Base-by-base conservation (phyloP, 352 stramenopile genomes). In the Aphanomyces astaci region DNA sequence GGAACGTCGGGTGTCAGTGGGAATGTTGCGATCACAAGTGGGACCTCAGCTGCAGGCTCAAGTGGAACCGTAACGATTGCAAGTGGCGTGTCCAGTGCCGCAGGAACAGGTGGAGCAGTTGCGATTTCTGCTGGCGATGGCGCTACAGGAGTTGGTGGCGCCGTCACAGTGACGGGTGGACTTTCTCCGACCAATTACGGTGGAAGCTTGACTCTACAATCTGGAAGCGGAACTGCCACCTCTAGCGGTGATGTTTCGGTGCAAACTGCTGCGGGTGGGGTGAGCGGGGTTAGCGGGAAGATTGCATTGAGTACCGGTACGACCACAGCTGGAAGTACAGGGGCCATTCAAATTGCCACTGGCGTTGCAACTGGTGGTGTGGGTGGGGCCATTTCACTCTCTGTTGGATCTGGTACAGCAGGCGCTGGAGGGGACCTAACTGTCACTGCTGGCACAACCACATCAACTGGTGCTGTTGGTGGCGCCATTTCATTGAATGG, bases 381-480 rank as follows among this genome's bases (percentile, higher is more conserved):
- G n/a, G 73, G 66, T 33, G 70, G 71, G 15, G 39, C 31, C 22
- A 40, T 77, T 3, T 64, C 22, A 27, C 24, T 77, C 11, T 40
- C 54, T 32, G 70, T 77, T 30, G 72, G 72, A n/a, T 45, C 24
- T 33, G 63, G 67, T 11, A 60, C 54, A 49, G 1, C 40, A 60
- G 17, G 49, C 49, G n/a, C 71, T 48, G 78, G 78, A 36, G 77
- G 80, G 13, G 57, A 72, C 7, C 25, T 82, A 45, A 78, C 72
- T 11, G 70, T 87, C 45, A 53, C 71, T 63, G 74, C 76, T 53
- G 75, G 76, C 43, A 70, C 33, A 30, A 72, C 75, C 24, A 73
- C 66, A 39, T 70, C 71, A 30, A 13, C 60, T 11, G 31, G 67
- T 51, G 67, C 71, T 36, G 63, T 70, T 55, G 77, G 72, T 45